Evolutionary conservation across 1,284 basidiomycete genomes (phyloP), one percentile per base, ranked within the genome.

Genomic region (Cystodermella granulosa): DNA sequence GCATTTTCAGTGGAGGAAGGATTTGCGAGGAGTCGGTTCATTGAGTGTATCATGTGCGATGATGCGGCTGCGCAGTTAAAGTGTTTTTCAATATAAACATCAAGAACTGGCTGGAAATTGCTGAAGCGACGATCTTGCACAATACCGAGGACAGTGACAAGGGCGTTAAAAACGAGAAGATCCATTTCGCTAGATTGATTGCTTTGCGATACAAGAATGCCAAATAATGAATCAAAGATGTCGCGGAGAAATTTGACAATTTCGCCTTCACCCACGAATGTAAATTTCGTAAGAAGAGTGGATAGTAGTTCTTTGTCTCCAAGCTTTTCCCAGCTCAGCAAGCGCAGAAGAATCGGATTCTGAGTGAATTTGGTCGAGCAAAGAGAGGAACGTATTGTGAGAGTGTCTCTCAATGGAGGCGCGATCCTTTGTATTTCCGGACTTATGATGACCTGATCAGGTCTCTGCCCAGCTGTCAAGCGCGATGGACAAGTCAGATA

Each of bases 281-380:
- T 87, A 66, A 98, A 93, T 65, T 91, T 84, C 55, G 79, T 79
- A 44, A 98, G 76, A 13, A 90, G 81, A 2, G 81, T 79, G 14
- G 82, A 76, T 21, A 97, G 75, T 11, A 82, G 65, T 6, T 83
- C 79, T 47, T 79, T 75, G 57, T 93, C 84, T 1, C 64, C 60
- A 18, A 84, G 63, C 39, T 77, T 73, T 59, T 92, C 84, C 93
- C 94, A 98, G 53, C 83, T 83, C 48, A 98, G 74, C 39, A 97
- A 69, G 49, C 82, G 81, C 42, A 94, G 77, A 4, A 98, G 67
- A 7, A 91, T 86, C 2, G 86, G 79, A 62, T 97, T 94, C 66
- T 97, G 94, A 0, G 94, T 97, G 64, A 89, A 91, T 51, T 83
- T 80, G 5, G 91, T 97, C 2, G 95, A 98, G 61, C 91, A 94